Base-by-base conservation (phyloP, 345 rosid species). In the Syzygium oleosum region DNA sequence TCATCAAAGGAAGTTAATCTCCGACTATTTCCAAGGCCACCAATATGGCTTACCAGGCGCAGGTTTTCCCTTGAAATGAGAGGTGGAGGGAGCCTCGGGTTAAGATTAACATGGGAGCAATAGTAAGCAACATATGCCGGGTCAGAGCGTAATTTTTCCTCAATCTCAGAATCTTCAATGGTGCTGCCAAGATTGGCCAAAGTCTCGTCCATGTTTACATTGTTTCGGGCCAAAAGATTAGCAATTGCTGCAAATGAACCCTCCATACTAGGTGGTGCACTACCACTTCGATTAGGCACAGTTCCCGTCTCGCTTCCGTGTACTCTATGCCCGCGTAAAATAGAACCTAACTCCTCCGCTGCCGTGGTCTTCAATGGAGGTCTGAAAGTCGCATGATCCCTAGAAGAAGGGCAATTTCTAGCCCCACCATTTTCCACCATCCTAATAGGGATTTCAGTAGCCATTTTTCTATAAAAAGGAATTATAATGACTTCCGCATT, bases 261-360 rank as follows among this genome's bases (percentile, higher is more conserved):
- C 93, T 97, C 99, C 97, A 97, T 95, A 87, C 96, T 97, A 78
- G 99, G 99, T 11, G 99, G 98, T 16, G 99, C 99, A 84, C 99
- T 97, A 27, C 98, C 98, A 88, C 99, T 97, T 90, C 98, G 93
- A 95, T 92, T 95, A 43, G 98, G 98, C 87, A 92, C 68, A 9
- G 73, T 87, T 7, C 92, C 94, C 22, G 89, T 86, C 41, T 91
- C 90, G 77, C 92, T 93, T 89, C 90, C 93, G 84, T 86, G 93
- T 77, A 93, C 88, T 87, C 92, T 93, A 88, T 94, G 94, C 88
- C 93, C 96, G 85, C 95, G 93, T 89, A 95, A 88, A 89, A 96
- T 94, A 86, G 95, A 88, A 16, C 97, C 94, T 93, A 95, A 90
- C 89, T 95, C 97, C 87, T 97, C 98, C 52, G 94, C 93, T 25